Base-by-base conservation (phyloP, 2,329 filamentous ascomycete species). In the Nannizziopsis arthrosporioides region DNA sequence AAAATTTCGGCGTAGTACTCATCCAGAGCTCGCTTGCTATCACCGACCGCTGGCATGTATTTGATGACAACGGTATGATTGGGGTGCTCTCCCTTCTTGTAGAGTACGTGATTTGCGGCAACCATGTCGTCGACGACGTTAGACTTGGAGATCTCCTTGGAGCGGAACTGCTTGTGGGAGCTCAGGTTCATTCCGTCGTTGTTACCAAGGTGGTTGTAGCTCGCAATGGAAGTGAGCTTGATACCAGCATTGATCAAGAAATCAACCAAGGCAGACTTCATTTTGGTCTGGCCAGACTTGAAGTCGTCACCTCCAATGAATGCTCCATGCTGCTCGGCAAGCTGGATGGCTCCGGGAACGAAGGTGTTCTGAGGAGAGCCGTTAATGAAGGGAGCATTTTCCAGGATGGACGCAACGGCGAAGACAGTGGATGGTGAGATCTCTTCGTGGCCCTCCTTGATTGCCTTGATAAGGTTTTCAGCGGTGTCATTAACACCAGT, bases 81-180 rank as follows among this genome's bases (percentile, higher is more conserved):
- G 1, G 92, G 92, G 68, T 96, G 89, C 73, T 98, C 92, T 58
- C 82, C 88, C 61, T 85, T 74, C 69, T 83, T 80, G 76, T 98
- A 98, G 49, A 98, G 77, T 43, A 96, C 81, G 44, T 71, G 74
- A 74, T 98, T 98, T 62, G 92, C 90, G 62, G 87, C 89, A 52
- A 98, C 92, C 92, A 98, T 98, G 74, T 98, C 92, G 65, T 98
- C 92, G 48, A 98, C 92, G 10, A 98, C 92, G 66, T 95, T 98
- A 61, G 87, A 94, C 77, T 98, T 98, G 71, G 86, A 94, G 59
- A 98, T 98, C 73, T 98, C 92, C 80, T 98, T 98, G 71, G 88
- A 94, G 61, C 92, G 89, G 81, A 98, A 98, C 72, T 96, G 92
- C 74, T 84, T 87, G 68, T 95, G 89, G 38, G 89, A 94, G 73